Evolutionary conservation across 2,329 filamentous ascomycete species (phyloP).

Genomic region (Talaromyces amestolkiae): DNA sequence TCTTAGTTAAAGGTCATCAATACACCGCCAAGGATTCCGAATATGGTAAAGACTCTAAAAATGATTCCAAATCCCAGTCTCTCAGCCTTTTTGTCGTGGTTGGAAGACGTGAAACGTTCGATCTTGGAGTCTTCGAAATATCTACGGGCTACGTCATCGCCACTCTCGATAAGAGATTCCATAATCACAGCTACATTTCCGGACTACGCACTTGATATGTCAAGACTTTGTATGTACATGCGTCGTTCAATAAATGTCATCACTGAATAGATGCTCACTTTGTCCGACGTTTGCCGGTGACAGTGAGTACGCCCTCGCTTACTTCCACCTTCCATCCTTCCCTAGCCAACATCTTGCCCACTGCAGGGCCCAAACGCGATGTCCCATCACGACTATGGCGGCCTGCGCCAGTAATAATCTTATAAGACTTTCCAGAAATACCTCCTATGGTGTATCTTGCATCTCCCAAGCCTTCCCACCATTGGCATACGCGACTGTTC

Average conservation of each 20-base stretch:
- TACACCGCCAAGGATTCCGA: neutral
- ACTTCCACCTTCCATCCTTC: conserved; percentile 83
- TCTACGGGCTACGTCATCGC: conserved; percentile 4
- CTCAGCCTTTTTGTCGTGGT: neutral
- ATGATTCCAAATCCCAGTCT: neutral
- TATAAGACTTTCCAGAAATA: conserved; percentile 57
- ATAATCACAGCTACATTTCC: neutral
- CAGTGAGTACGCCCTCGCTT: conserved; percentile 66
- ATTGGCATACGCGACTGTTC: conserved; percentile 61
- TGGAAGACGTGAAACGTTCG: neutral
- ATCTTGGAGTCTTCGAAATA: neutral
- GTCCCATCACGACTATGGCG: conserved; percentile 74
- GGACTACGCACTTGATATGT: neutral
- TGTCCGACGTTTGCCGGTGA: conserved; percentile 55
- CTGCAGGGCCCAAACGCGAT: conserved; percentile 73
- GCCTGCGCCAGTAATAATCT: conserved; percentile 78
- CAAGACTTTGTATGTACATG: neutral
- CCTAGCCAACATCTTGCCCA: conserved; percentile 69
- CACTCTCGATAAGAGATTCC: neutral
- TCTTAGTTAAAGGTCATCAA: neutral
- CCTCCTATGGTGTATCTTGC: conserved; percentile 51
- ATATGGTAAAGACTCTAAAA: neutral
- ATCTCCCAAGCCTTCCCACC: conserved; percentile 76
- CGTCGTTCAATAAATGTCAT: neutral
- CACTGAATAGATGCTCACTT: neutral